Base-by-base conservation (phyloP, 306 rosid genomes). In the Prosopis cineraria region DNA sequence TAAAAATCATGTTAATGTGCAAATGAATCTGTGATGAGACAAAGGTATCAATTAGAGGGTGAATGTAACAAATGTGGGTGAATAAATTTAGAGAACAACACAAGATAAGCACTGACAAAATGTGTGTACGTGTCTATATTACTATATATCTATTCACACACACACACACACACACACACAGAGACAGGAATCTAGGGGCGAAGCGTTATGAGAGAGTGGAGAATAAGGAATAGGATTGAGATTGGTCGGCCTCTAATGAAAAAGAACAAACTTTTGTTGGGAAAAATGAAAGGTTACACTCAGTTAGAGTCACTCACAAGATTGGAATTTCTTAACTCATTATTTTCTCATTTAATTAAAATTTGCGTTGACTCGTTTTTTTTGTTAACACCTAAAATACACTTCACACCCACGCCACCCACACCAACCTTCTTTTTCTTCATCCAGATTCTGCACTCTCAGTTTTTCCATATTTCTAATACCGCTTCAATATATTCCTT, bases 181-280 rank as follows among this genome's bases (percentile, higher is more conserved):
- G 55, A 19, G 55, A 20, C 27, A 7, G 43, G 56, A 50, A 50
- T 14, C 10, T 31, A 31, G 34, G 4, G 34, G 34, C 3, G 4
- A 43, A 31, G 72, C 53, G 3, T 36, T 3, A 16, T 9, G 5
- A 39, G 72, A 48, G 53, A 84, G 97, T 90, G 94, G 96, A 86
- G 91, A 81, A 86, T 36, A 65, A 84, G 90, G 97, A 93, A 93
- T 89, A 84, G 96, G 90, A 93, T 93, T 91, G 68, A 86, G 59
- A 68, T 89, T 90, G 96, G 97, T 91, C 94, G 94, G 98, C 98
- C 98, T 91, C 93, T 83, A 78, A 60, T 19, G 69, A 10, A 64
- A 90, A 88, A 85, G 84, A 41, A 56, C n/a, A 72, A 78, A 81
- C 81, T 84, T 74, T 74, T 2, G 78, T 71, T 41, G 72, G 53